Percentiles rank a stretch among this genome's conserved stretches.
Conservation (phyloP, 1,139 yeast species). For the Saccharomyces hybrid region DNA sequence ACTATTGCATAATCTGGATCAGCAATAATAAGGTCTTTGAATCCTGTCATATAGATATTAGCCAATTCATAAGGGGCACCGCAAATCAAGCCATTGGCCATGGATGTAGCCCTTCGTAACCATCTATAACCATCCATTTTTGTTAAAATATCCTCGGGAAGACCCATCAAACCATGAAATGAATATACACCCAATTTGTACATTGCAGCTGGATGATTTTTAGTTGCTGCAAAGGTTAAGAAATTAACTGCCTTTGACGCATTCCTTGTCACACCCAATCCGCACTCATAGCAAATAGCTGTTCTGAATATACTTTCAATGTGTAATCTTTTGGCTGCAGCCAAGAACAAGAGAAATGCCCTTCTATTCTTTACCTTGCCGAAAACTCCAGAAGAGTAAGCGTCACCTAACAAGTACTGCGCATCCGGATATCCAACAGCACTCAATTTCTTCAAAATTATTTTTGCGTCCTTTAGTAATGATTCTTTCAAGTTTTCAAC, state of each 20-base stretch:
- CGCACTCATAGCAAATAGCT: constrained; percentile 52
- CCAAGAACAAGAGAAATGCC: constrained; percentile 66
- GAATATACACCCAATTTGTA: constrained; percentile 79
- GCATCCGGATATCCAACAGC: constrained; percentile 85
- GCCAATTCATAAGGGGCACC: constrained; percentile 90
- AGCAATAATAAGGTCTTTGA: constrained; percentile 73
- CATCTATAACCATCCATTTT: constrained; percentile 83
- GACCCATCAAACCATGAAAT: constrained; percentile 74
- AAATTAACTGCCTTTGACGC: constrained; percentile 77
- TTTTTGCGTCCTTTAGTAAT: constrained; percentile 67
- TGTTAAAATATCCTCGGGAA: constrained; percentile 53
- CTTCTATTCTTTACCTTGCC: constrained; percentile 76
- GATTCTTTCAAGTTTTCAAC: background rate
- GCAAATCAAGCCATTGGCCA: constrained; percentile 71
- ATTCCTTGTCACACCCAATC: constrained; percentile 67
- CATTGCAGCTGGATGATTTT: constrained; percentile 91
- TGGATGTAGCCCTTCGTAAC: constrained; percentile 75
- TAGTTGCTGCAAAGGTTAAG: constrained; percentile 74
- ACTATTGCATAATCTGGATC: constrained; percentile 77
- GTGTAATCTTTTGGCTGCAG: constrained; percentile 91
- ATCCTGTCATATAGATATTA: constrained; percentile 71
- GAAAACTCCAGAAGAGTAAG: constrained; percentile 75
- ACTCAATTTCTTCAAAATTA: constrained; percentile 60
- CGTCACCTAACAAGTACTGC: constrained; percentile 83
- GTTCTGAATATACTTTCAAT: constrained; percentile 86